Conservation (phyloP, 805 yeast genomes). For the Ogataea glucozyma region DNA sequence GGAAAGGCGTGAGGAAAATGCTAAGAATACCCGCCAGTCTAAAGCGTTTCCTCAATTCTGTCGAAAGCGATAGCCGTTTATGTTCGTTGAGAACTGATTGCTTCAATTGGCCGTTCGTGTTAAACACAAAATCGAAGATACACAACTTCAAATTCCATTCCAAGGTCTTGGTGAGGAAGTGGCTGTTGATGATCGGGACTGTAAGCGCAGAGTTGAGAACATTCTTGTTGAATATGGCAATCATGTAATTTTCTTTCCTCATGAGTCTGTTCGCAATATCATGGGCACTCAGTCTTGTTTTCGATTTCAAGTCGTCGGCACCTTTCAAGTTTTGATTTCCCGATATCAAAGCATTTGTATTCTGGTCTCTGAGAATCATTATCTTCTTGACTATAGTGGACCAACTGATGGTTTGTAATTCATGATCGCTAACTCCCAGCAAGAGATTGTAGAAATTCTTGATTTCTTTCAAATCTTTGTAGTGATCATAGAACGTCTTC, state of each 20-base stretch:
- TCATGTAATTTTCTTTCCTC: conserved; percentile 92
- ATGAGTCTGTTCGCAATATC: conserved; percentile 93
- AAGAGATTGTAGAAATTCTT: conserved; percentile 73
- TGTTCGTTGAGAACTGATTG: conserved; percentile 68
- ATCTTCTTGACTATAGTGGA: conserved; percentile 76
- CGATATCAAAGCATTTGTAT: conserved; percentile 75
- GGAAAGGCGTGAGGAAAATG: conserved; percentile 79
- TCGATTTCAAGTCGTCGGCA: conserved; percentile 62
- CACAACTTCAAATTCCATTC: conserved; percentile 95
- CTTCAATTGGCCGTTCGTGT: conserved; percentile 78
- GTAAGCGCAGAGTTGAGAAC: conserved; percentile 67
- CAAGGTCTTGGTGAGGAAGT: conserved; percentile 73
- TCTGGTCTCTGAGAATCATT: conserved; percentile 74
- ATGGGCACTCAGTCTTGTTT: conserved; percentile 82
- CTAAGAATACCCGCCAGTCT: conserved; percentile 86
- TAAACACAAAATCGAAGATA: conserved; percentile 82
- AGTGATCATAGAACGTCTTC: conserved; percentile 58
- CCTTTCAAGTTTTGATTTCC: conserved; percentile 27
- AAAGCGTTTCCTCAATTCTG: conserved; percentile 75
- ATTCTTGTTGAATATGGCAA: conserved; percentile 82
- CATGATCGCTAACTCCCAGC: conserved; percentile 72
- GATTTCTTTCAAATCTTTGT: conserved; percentile 69
- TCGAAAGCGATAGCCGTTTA: conserved; percentile 63
- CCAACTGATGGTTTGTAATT: conserved; percentile 93
- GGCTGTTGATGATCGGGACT: conserved; percentile 28